Percentiles rank a stretch among this genome's conserved stretches.
phyloP scores from a whole-genome alignment of 176 grass and related monocot species.

The Cocos nucifera region DNA sequence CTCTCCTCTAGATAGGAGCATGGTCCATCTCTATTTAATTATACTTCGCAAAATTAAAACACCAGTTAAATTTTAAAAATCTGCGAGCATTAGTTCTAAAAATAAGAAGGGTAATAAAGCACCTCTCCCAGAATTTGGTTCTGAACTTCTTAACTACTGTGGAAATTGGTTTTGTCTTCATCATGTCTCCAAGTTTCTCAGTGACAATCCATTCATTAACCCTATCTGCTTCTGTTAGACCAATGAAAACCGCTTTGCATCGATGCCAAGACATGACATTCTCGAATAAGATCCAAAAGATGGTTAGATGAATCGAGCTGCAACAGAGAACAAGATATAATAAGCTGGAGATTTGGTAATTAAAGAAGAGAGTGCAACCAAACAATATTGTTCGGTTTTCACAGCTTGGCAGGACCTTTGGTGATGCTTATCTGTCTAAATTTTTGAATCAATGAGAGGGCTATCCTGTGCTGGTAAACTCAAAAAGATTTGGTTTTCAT shows the following conservation, averaged over 20 bases:
- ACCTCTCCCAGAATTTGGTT: constrained; percentile 70
- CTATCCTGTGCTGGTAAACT: no score
- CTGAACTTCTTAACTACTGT: constrained; percentile 36
- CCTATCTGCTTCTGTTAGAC: constrained; percentile 59
- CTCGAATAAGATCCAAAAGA: constrained; percentile 90
- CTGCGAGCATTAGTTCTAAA: no score
- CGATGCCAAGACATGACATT: constrained; percentile 88
- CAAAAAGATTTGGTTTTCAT: no score
- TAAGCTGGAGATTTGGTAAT: background rate
- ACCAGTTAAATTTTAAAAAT: no score
- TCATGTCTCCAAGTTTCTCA: constrained; percentile 49
- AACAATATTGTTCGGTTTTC: no score
- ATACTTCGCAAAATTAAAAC: no score
- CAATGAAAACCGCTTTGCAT: constrained; percentile 60
- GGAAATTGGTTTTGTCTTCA: constrained; percentile 39
- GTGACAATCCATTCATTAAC: constrained; percentile 90
- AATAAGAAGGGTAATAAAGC: background rate
- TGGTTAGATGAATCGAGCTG: constrained; percentile 77
- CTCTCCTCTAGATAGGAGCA: no score
- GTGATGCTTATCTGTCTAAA: no score
- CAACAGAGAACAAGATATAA: constrained; percentile 1
- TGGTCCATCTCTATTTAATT: no score
- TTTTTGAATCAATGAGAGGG: no score
- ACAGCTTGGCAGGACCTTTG: no score
- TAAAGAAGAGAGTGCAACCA: no score